Evolutionary conservation across 2,329 filamentous ascomycete species (phyloP), one percentile per base, ranked within the genome.

Genomic region (Fusarium sarcochroum): DNA sequence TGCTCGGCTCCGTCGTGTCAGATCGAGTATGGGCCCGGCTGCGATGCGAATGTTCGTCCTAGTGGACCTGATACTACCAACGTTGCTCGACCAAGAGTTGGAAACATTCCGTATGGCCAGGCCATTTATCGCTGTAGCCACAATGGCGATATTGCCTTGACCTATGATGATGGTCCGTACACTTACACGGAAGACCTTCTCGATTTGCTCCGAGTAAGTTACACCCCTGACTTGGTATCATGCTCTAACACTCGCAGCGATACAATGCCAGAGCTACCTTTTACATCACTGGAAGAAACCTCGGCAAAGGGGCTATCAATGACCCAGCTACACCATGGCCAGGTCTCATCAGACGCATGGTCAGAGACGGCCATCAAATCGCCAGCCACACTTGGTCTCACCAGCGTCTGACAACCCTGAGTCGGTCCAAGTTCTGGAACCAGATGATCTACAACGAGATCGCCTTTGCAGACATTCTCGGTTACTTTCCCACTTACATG

Each of bases 1-100:
- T 91, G 89, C 77, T 82, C 83, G 30, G 84, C 87, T 20, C 89
- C 89, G 3, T 84, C 88, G 53, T 91, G 89, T 73, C 83, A 87
- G 73, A 86, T 89, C 71, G 78, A 84, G 67, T 89, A 87, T 68
- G 87, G 87, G n/a, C 82, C 87, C 20, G 84, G 78, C 6, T 91
- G 89, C 68, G 88, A 90, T 67, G 88, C 85, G 53, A 90, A 90
- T 68, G 80, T 70, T 83, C 87, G 50, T 62, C 84, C 66, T 5
- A 59, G 63, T 0, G 89, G 89, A 2, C 79, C 81, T 10, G 85
- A 88, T 60, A 91, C 89, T 1, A 82, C 82, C 5, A 79, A 77
- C 2, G 76, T 90, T 45, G 74, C 82, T 20, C 84, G 89, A 10
- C 80, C 86, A 3, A 81, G 85, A 45, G 63, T 87, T 3, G 89